Base-by-base conservation (phyloP, 2,329 filamentous ascomycete species). In the Acrocalymma vagum region DNA sequence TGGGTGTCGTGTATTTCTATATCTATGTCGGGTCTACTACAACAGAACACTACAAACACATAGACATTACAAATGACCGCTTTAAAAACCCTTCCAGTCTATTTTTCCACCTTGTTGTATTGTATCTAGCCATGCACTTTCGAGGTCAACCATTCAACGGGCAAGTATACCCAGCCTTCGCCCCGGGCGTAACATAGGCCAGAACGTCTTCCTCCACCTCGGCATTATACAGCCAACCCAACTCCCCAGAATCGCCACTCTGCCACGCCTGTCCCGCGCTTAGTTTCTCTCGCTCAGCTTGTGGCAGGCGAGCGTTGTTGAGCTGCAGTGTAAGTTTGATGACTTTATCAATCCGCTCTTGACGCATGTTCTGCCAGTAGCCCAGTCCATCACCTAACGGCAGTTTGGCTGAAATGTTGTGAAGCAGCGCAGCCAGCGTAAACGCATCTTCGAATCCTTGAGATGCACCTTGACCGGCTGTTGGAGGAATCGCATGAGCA, bases 401-500 rank as follows among this genome's bases (percentile, higher is more conserved):
- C 16, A 49, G 16, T 13, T 46, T 44, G 4, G 23, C 14, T 6
- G 35, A 13, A 9, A 53, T 25, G 11, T 25, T 16, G 14, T 42
- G 32, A 10, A 54, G 31, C 13, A 51, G 16, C 9, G 34, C 29
- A 2, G 53, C 50, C 7, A 61, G 30, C 6, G 44, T 53, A 11
- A 69, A 68, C 2, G 66, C 70, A 42, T 83, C 80, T 48, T 83
- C 79, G 41, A 85, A 78, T 2, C 78, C 80, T 53, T 84, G 75
- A 2, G 79, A 80, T 0, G 79, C 77, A 3, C 83, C 83, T 1
- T 82, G 76, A 0, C 82, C 83, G 27, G 83, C 78, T 25, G 82
- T 78, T 0, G 83, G 83, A 0, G 81, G 80, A 25, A 79, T 79
- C 0, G 82, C 82, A 57, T 86, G 83, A 0, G 83, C 84, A 0